Base-by-base conservation (phyloP, 352 stramenopile species). In the Phytophthora sp. region DNA sequence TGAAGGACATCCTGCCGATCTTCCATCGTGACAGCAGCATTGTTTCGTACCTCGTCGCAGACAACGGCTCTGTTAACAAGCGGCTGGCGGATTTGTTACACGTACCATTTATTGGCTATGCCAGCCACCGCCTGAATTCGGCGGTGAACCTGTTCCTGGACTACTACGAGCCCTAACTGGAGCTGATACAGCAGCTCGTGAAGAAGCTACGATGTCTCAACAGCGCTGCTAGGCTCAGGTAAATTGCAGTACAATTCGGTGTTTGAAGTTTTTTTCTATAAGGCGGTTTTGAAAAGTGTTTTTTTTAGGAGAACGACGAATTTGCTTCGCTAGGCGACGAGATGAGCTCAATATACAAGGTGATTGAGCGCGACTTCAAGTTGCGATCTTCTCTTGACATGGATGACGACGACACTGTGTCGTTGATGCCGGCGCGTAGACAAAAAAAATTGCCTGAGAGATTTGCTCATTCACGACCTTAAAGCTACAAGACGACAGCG, bases 311-410 rank as follows among this genome's bases (percentile, higher is more conserved):
- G 15, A 52, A 51, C 21, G 8, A 51, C 18, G 16, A n/a, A 24
- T 52, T 52, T 52, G 53, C 26, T 53, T 44, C 38, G 53, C 30
- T 39, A 53, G 24, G 45, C 39, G 6, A 18, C n/a, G n/a, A n/a
- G 38, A 33, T 45, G 39, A 18, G 24, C n/a, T 61, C 39, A 1
- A 52, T n/a, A n/a, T n/a, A 33, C 18, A 44, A 61, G 18, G 44
- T 61, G 53, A 1, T 61, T 18, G 16, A 61, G 3, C 39, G 39
- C 0, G 52, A 52, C 39, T 52, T 61, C 18, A 11, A 27, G 4
- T 16, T 61, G 1, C 27, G 18, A 3, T 11, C n/a, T n/a, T 5
- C 15, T 6, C 3, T 63, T 15, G 42, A 63, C 21, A 30, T 30
- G 47, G 12, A 30, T 38, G 29, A 41, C 50, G 24, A 49, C 39